A percentile compares a stretch with the other conserved stretches of the same genome.
Evolutionary conservation across 345 rosid genomes (phyloP).

Genomic region (Eucalyptus viminalis): DNA sequence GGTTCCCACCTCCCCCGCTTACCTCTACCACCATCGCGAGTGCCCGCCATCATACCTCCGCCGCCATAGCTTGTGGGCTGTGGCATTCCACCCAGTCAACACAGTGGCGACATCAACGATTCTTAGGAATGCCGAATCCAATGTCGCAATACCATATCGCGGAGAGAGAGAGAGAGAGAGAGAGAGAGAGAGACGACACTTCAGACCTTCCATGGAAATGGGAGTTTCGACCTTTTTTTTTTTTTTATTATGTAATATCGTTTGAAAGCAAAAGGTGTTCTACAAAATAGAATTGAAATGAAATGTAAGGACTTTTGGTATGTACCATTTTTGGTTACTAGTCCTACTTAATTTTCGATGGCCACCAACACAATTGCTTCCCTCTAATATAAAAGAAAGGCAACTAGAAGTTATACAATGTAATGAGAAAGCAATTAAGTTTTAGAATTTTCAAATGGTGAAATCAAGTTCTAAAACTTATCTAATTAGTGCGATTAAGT

Average conservation of each 20-base stretch:
- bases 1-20: not conserved
- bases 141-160: no score
- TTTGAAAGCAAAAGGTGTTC: not conserved
- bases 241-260: no score
- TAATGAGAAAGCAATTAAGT: not conserved
- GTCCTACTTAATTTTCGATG: not conserved
- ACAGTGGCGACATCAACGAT: no score
- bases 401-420: not conserved
- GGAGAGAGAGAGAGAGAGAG: not conserved
- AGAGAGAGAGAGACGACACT: not conserved
- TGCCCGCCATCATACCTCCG: not conserved
- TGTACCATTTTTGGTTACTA: not conserved
- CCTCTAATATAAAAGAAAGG: not conserved
- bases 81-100: no score
- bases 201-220: not conserved
- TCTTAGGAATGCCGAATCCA: no score
- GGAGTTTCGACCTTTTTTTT: not conserved
- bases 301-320: not conserved
- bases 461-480: not conserved
- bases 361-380: not conserved
- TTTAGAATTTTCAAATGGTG: rapidly evolving
- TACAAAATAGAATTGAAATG: not conserved
- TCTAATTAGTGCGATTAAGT: not conserved
- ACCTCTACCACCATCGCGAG: not conserved
- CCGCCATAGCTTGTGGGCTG: not conserved